Percentiles rank a stretch among this genome's conserved stretches.
phyloP scores from a whole-genome alignment of 163 green algal genomes.

The Scenedesmus sp. region DNA sequence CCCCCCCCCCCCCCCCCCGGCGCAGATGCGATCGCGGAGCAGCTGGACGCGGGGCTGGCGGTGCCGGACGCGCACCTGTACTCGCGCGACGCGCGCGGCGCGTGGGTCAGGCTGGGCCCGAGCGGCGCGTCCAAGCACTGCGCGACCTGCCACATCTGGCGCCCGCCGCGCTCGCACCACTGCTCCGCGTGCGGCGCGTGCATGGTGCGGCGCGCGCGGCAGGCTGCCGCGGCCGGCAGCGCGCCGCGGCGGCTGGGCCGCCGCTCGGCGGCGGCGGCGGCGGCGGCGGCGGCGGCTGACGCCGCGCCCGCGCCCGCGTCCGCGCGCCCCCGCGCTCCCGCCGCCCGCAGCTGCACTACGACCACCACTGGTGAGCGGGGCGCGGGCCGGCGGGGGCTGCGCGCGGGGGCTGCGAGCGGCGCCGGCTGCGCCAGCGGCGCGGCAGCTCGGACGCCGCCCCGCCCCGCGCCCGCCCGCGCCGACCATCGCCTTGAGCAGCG shows the following conservation, averaged over 20 bases:
- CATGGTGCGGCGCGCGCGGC: conserved; percentile 52
- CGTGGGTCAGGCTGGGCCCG: conserved; percentile 47
- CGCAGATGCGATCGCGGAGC: not conserved
- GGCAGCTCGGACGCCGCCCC: too few species aligned
- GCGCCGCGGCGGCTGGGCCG: too few species aligned
- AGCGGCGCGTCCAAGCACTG: conserved; percentile 53
- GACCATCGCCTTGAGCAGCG: not conserved
- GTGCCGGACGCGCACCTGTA: conserved; percentile 42
- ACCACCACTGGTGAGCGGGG: conserved; percentile 53
- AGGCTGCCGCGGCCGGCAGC: too few species aligned
- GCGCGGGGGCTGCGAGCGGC: too few species aligned
- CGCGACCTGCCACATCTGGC: conserved; percentile 70
- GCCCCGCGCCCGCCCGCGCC: not conserved
- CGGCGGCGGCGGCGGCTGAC: not conserved
- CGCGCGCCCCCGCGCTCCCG: not conserved
- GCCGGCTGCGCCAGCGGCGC: too few species aligned
- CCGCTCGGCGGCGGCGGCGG: not conserved
- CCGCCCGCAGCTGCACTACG: conserved; percentile 47
- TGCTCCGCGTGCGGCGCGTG: conserved; percentile 67
- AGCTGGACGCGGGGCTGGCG: conserved; percentile 43
- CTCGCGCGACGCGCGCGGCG: conserved; percentile 39
- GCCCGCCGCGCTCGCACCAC: conserved; percentile 60
- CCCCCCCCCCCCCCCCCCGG: not conserved
- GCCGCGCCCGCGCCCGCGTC: not conserved
- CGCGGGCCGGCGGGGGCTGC: not conserved